phyloP scores from a whole-genome alignment of 768 basidiomycete species.

The Tylopilus plumbeoviolaceoides region DNA sequence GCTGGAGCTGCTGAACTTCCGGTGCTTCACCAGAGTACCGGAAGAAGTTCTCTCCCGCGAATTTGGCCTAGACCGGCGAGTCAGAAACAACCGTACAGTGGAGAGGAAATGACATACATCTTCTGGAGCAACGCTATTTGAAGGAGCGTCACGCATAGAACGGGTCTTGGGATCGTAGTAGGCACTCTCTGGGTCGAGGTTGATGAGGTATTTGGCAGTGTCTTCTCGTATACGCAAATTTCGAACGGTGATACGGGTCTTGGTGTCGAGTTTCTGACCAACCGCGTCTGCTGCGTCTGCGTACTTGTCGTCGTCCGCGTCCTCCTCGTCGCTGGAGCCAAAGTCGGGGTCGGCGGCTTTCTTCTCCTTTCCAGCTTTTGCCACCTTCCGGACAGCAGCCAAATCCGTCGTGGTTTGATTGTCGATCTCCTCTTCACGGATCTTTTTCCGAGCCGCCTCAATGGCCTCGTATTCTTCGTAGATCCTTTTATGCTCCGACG shows the following conservation, averaged over 20 bases:
- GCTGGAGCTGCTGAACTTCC: conserved; percentile 86
- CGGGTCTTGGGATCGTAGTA: conserved; percentile 99
- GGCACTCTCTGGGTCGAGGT: conserved; percentile 90
- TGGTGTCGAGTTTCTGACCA: conserved; percentile 96
- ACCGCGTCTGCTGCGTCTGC: conserved; percentile 97
- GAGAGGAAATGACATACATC: conserved; percentile 55
- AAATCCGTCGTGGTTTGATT: conserved; percentile 92
- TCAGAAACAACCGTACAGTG: background rate
- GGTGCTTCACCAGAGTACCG: conserved; percentile 90
- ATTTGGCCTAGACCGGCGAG: conserved; percentile 55
- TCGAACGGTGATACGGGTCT: conserved; percentile 96
- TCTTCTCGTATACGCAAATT: conserved; percentile 99
- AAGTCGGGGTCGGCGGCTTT: conserved; percentile 84
- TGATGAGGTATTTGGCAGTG: conserved; percentile 97
- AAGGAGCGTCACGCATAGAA: conserved; percentile 97
- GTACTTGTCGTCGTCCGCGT: conserved; percentile 96
- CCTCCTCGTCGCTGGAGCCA: conserved; percentile 94
- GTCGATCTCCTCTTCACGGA: conserved; percentile 96
- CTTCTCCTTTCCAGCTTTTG: conserved; percentile 76
- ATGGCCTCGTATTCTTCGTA: conserved; percentile 94
- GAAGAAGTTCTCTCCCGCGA: conserved; percentile 96
- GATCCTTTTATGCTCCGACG: conserved; percentile 77
- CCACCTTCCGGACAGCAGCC: conserved; percentile 90
- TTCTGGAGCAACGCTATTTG: conserved; percentile 72
- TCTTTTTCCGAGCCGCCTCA: conserved; percentile 84